Base-by-base conservation (phyloP, 2,329 filamentous ascomycete species). In the Fusarium sp. region DNA sequence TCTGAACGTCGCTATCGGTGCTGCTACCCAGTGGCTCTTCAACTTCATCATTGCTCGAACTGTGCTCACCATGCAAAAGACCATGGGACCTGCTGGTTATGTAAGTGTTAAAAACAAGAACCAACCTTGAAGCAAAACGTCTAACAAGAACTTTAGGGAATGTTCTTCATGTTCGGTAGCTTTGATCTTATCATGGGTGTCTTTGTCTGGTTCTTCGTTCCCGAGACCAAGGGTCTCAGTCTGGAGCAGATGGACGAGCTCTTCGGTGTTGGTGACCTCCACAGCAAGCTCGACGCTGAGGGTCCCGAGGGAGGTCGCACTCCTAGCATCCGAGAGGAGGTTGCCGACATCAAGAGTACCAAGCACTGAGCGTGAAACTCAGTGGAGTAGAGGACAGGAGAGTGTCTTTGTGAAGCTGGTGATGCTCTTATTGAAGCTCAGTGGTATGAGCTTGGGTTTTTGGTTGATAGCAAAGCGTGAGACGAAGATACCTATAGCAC, bases 21-120 rank as follows among this genome's bases (percentile, higher is more conserved):
- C 91, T 1, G 88, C 88, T 2, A 91, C 88, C 0, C 90, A 93
- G 73, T 92, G 90, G 90, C 78, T 93, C 6, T 92, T 93, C 78
- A 93, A 93, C 75, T 91, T 93, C 64, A 86, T 92, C 11, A 88
- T 93, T 58, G 90, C 91, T 5, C 51, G 56, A 80, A 78, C 89
- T 34, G 89, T 90, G 5, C 87, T 90, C 3, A 88, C 86, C 46
- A 92, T 93, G 90, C 83, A 92, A 73, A 83, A 83, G 80, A 86
- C 80, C 15, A 82, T 85, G 73, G 82, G 81, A 20, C 67, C 76
- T 24, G 76, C 76, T 24, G 81, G 81, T 7, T 84, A 81, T 54
- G 80, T 82, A 71, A 76, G 80, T 77, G 40, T 17, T 33, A 9
- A 33, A 43, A 18, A 7, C 10, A 17, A 36, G n/a, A 31, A 6